Base-by-base conservation (phyloP, 2,329 filamentous ascomycete species). In the Bisporella sp. region DNA sequence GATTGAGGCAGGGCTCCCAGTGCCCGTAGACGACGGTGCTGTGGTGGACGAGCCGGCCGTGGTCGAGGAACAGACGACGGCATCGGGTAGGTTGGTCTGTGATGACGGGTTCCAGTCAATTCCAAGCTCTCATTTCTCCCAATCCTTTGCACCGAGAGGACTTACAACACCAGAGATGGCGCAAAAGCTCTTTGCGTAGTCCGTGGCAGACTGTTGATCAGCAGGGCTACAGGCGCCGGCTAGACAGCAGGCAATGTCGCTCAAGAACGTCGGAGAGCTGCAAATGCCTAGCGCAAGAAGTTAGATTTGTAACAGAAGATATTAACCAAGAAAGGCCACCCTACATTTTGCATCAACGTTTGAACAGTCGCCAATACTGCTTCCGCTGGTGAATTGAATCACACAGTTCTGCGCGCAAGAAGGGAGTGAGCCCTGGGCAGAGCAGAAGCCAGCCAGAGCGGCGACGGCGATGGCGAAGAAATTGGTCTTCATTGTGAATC, bases 371-470 rank as follows among this genome's bases (percentile, higher is more conserved):
- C 63, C 67, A 9, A 68, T 63, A 13, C 64, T 64, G 40, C 71
- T 65, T 21, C 73, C 64, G n/a, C 61, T 55, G n/a, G 67, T 68
- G 50, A 71, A 62, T 46, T 61, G 35, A 40, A 54, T 52, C 3
- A 68, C 55, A 45, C 68, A 70, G 21, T 53, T 37, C 57, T 61
- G 58, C 67, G 79, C 79, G 59, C 75, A 84, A 7, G 55, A 52
- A 12, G 78, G 81, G 45, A 78, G 71, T 39, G 59, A 62, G 31
- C 61, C 57, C 62, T 79, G 77, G 39, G 76, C 76, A 54, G 70
- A 67, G 55, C 76, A 73, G 52, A 81, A 68, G 68, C 73, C 73
- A 59, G 77, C 71, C 45, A 81, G 67, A 58, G 77, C 73, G 59
- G 81, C 66, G 54, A 73, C 64, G 56, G 77, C 65, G 59, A 75